Conservation (phyloP, 2,329 filamentous ascomycete genomes). For the Colletotrichum sp. region DNA sequence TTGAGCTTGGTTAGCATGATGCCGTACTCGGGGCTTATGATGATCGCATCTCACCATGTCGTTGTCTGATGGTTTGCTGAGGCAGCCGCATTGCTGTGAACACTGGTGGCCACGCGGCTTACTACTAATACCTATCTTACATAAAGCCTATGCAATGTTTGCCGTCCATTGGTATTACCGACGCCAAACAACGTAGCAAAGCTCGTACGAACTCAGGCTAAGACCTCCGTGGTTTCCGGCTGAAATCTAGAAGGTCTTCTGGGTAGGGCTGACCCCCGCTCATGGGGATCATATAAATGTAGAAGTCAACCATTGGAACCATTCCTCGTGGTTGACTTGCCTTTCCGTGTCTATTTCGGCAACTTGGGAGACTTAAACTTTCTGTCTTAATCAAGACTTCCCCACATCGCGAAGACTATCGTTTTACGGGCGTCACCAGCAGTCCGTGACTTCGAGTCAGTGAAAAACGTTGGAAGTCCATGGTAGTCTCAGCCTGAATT, state of each 20-base stretch:
- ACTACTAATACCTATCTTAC: accelerated
- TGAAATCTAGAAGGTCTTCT: neutral
- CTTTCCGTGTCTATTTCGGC: neutral
- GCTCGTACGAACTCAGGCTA: neutral
- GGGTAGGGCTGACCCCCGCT: too few species aligned
- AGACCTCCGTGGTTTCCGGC: neutral
- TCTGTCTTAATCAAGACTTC: neutral
- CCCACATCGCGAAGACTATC: neutral
- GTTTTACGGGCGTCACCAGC: neutral
- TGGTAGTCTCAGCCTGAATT: neutral
- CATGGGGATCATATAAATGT: neutral
- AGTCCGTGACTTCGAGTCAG: neutral
- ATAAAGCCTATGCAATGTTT: neutral
- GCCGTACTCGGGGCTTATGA: neutral
- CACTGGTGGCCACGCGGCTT: neutral
- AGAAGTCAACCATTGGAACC: neutral
- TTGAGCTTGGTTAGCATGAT: accelerated
- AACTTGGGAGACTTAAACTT: neutral
- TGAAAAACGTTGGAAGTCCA: neutral
- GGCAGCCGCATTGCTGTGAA: neutral
- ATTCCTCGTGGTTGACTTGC: neutral
- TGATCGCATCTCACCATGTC: neutral
- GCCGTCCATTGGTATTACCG: neutral
- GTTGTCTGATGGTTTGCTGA: neutral
- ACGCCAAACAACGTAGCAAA: neutral